Evolutionary conservation across 768 basidiomycete genomes (phyloP).

Genomic region (Hypholoma sublateritium): DNA sequence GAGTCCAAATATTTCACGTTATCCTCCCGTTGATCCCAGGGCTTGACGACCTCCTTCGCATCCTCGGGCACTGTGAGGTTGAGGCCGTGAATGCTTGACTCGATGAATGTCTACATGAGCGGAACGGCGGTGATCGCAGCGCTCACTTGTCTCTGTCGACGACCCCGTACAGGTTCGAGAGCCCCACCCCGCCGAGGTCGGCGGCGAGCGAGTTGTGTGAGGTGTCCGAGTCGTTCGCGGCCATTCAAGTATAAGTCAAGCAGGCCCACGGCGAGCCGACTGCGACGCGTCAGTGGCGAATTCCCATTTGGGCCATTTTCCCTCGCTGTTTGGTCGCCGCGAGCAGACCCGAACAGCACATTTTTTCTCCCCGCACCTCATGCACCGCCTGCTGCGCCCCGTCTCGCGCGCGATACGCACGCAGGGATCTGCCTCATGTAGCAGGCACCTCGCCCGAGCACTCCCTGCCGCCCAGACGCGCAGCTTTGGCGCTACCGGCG

Average conservation of each 20-base stretch:
- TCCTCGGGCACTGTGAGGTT: constrained; percentile 81
- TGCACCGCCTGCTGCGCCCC: constrained; percentile 24
- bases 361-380: constrained; percentile 19
- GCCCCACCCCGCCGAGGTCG: constrained; percentile 45
- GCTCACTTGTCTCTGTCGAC: constrained; percentile 72
- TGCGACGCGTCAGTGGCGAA: neutral
- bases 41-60: constrained; percentile 75
- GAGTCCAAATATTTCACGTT: constrained; percentile 68
- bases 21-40: constrained; percentile 78
- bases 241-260: neutral
- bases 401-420: constrained; percentile 30
- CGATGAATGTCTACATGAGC: constrained; percentile 24
- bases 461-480: constrained; percentile 16
- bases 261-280: neutral
- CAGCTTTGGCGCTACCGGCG: constrained; percentile 15
- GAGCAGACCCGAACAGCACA: constrained; percentile 13
- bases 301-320: constrained; percentile 10
- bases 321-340: constrained; percentile 6
- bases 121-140: constrained; percentile 2
- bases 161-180: constrained; percentile 54
- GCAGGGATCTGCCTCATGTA: constrained; percentile 15
- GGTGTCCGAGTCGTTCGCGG: constrained; percentile 24
- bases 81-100: constrained; percentile 73
- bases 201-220: constrained; percentile 41
- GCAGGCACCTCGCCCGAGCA: constrained; percentile 6